Evolutionary conservation across 1,284 basidiomycete species (phyloP).

Genomic region (Rhodotorula mucilaginosa): DNA sequence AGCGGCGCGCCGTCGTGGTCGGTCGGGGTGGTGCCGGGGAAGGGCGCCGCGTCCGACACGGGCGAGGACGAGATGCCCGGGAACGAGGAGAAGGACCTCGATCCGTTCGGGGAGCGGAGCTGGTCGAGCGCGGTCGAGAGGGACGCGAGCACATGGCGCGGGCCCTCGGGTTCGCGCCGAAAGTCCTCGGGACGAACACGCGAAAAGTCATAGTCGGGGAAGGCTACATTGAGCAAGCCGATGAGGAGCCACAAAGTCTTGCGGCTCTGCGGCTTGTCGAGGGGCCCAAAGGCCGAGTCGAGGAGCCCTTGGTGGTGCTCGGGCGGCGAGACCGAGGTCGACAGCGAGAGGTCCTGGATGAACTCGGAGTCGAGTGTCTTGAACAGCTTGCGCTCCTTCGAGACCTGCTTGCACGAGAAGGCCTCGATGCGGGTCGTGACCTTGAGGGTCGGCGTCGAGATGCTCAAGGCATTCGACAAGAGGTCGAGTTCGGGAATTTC

Average conservation of each 20-base stretch:
- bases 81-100: conserved; percentile 37
- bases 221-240: conserved; percentile 92
- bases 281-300: conserved; percentile 50
- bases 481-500: conserved; percentile 48
- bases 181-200: conserved; percentile 89
- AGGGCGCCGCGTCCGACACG: conserved; percentile 27
- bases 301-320: conserved; percentile 48
- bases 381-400: conserved; percentile 94
- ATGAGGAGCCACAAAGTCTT: conserved; percentile 93
- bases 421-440: conserved; percentile 93
- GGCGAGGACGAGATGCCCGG: conserved; percentile 35
- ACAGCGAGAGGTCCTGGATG: conserved; percentile 64
- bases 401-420: conserved; percentile 96
- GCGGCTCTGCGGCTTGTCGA: conserved; percentile 59
- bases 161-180: conserved; percentile 61
- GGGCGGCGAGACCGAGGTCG: conserved; percentile 66
- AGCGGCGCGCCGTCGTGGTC: conserved; percentile 42
- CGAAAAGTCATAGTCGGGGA: conserved; percentile 96
- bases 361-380: conserved; percentile 84
- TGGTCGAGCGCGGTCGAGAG: conserved; percentile 68
- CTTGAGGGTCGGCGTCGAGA: conserved; percentile 47
- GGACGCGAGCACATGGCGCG: conserved; percentile 69
- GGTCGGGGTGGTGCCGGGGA: conserved; percentile 30
- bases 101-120: conserved; percentile 33
- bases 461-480: conserved; percentile 45